Percentiles rank a stretch among this genome's conserved stretches.
phyloP scores from a whole-genome alignment of 495 filamentous ascomycete species.

The Aspergillus funiculosus region DNA sequence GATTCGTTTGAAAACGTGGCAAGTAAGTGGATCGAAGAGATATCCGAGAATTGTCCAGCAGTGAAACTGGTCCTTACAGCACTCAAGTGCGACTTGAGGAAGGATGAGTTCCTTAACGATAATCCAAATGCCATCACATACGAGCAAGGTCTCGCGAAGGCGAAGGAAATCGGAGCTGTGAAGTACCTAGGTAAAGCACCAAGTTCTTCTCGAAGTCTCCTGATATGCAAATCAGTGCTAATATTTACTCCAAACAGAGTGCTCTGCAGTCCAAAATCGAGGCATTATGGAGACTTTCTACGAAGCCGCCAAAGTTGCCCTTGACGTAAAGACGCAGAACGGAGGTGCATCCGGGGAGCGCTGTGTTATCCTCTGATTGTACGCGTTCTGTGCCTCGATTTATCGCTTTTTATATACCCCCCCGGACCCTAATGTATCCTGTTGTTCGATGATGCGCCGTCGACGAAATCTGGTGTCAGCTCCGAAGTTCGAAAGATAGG shows the following conservation, averaged over 20 bases:
- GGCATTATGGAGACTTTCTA: conserved; percentile 98
- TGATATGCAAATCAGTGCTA: neutral
- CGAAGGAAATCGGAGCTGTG: conserved; percentile 78
- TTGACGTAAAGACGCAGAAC: conserved; percentile 66
- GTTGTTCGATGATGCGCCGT: neutral
- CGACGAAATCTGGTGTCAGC: neutral
- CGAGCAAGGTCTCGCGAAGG: conserved; percentile 87
- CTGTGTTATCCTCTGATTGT: conserved; percentile 33
- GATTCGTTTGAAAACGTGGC: conserved; percentile 98
- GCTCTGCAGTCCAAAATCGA: conserved; percentile 94
- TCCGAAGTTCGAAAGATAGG: neutral
- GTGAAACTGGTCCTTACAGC: conserved; percentile 95
- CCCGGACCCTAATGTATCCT: conserved; percentile 4
- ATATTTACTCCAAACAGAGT: conserved; percentile 51
- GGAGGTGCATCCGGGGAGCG: conserved; percentile 28
- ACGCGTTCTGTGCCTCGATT: neutral
- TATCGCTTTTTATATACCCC: conserved; percentile 16
- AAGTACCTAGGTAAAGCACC: conserved; percentile 72
- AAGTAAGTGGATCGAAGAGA: conserved; percentile 96
- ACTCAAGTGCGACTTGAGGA: conserved; percentile 91
- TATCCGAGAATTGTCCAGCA: conserved; percentile 91
- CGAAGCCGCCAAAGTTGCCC: conserved; percentile 92
- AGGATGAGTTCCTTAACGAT: conserved; percentile 55
- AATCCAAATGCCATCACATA: conserved; percentile 74
- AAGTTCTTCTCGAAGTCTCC: neutral